Conservation (phyloP, 1,139 yeast genomes). For the Debaryomycetaceae sp. region DNA sequence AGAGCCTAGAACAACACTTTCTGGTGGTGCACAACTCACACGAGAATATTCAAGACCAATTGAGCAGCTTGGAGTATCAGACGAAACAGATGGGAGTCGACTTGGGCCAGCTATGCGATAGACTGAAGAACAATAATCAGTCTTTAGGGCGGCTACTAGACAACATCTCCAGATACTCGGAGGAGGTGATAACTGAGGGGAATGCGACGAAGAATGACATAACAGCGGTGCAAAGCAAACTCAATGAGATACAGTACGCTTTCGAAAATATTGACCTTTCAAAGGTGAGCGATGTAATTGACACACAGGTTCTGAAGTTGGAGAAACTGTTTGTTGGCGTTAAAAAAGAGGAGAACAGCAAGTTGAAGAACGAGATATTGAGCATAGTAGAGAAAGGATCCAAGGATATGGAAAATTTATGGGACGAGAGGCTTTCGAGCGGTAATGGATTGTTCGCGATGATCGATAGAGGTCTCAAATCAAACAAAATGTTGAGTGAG, state of each 20-base stretch:
- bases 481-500: neutral
- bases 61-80: slow-evolving; percentile 28
- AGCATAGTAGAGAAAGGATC: neutral
- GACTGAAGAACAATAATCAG: slow-evolving; percentile 42
- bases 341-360: neutral
- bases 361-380: neutral
- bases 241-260: slow-evolving; percentile 9
- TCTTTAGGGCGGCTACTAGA: slow-evolving; percentile 33
- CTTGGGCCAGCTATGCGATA: slow-evolving; percentile 34
- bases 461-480: neutral
- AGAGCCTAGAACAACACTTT: slow-evolving; percentile 31
- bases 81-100: slow-evolving; percentile 36
- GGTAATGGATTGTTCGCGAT: neutral
- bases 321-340: neutral
- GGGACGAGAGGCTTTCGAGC: neutral
- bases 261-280: neutral
- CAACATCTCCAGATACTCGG: slow-evolving; percentile 30
- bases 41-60: slow-evolving; percentile 26
- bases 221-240: slow-evolving; percentile 16
- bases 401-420: neutral
- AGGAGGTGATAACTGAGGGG: slow-evolving; percentile 35
- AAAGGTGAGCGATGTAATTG: neutral
- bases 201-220: slow-evolving; percentile 36
- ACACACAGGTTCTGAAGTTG: neutral
- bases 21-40: slow-evolving; percentile 24